Evolutionary conservation across 495 filamentous ascomycete species (phyloP), one percentile per base, ranked within the genome.

Genomic region (Terfezia claveryi): DNA sequence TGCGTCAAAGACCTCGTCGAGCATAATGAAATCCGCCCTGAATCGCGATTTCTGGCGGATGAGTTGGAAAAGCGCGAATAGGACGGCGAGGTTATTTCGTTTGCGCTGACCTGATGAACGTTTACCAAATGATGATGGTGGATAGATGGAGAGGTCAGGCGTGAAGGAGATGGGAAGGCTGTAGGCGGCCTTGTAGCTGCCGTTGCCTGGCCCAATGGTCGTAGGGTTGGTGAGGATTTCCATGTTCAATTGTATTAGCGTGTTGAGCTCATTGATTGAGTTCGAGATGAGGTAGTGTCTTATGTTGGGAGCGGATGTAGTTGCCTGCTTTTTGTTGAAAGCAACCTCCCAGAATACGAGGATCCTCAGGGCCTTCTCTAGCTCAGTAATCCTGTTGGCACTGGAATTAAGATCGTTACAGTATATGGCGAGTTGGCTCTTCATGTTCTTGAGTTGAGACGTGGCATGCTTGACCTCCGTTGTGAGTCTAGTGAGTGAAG

Each of bases 1-100:
- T 20, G 55, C 62, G 46, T 68, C 66, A 56, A 68, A 67, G 2
- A 59, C 66, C 50, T 68, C 66, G 46, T 68, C 66, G 5, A 68
- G 55, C 16, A 68, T 62, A 36, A 68, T 57, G 37, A 67, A 68
- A 49, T 65, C 56, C 7, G 66, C 60, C 38, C 64, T 57, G 49
- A 67, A 66, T 27, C 58, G 23, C 32, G 63, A 61, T 9, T 60
- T 54, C 0, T 64, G 60, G 55, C 61, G 56, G 10, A 54, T 49
- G 23, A 67, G 60, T 56, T 65, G 61, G 52, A 67, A 57, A 10
- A 68, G 54, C 1, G 65, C 65, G 38, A 67, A 67, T 57, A 66
- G 67, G 10, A 68, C 60, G 38, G 66, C 66, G 4, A 68, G 58
- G 50, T 68, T 66, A 16, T 66, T 59, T 27, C 66, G 66, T 51